Percentiles rank a stretch among this genome's conserved stretches.
Conservation (phyloP, 2,329 filamentous ascomycete species). For the Fusarium sambucinum region DNA sequence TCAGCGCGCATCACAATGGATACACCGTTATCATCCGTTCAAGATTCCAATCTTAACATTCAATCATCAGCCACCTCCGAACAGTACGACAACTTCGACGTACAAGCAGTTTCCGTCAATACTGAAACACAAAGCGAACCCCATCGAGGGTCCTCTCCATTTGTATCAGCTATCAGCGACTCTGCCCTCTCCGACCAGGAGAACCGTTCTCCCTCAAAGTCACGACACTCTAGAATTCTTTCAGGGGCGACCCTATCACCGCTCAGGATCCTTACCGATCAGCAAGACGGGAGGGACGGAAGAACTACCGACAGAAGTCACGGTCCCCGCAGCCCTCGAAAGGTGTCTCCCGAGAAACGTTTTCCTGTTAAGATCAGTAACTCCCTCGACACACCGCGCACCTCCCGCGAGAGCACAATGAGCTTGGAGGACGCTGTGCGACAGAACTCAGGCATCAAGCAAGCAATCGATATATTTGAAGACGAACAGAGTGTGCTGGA, state of each 20-base stretch:
- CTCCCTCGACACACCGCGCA: slow-evolving; percentile 40
- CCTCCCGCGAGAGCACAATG: slow-evolving; percentile 55
- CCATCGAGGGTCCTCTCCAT: slow-evolving; percentile 46
- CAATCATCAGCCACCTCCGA: slow-evolving; percentile 41
- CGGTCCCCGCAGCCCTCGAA: slow-evolving; percentile 60
- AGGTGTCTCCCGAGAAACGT: slow-evolving; percentile 65
- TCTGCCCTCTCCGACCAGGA: slow-evolving; percentile 56
- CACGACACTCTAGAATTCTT: slow-evolving; percentile 66
- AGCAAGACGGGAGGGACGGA: slow-evolving; percentile 44
- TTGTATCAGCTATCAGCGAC: slow-evolving; percentile 51
- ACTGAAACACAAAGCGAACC: slow-evolving; percentile 29
- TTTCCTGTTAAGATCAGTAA: slow-evolving; percentile 71
- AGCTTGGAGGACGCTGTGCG: slow-evolving; percentile 66
- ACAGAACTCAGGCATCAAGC: slow-evolving; percentile 67
- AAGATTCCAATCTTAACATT: slow-evolving; percentile 46
- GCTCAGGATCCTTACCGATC: slow-evolving; percentile 65
- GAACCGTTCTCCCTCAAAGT: slow-evolving; percentile 61
- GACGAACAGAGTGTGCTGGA: slow-evolving; percentile 58
- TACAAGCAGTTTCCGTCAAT: slow-evolving; percentile 32
- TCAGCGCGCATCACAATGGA: slow-evolving; percentile 45
- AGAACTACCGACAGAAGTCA: slow-evolving; percentile 45
- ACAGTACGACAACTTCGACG: slow-evolving; percentile 45
- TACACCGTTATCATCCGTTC: slow-evolving; percentile 45
- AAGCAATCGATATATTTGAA: slow-evolving; percentile 73
- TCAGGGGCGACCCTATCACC: slow-evolving; percentile 69